Base-by-base conservation (phyloP, 169 alveolate species). In the Theileria orientalis region DNA sequence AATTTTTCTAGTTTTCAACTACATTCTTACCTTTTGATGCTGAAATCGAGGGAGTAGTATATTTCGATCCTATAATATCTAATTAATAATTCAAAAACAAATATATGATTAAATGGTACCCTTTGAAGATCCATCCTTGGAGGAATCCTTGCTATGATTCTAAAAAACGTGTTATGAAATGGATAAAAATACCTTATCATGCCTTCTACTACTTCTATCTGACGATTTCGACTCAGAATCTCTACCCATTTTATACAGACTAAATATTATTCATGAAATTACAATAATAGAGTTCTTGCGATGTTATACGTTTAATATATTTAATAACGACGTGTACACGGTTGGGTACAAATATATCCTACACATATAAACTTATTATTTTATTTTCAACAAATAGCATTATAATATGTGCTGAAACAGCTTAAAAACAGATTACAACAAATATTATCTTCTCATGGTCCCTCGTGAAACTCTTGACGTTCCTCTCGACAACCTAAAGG, bases 391-490 rank as follows among this genome's bases (percentile, higher is more conserved):
- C 23, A 0, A 13, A 3, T 6, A 9, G 59, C n/a, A 16, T 40
- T 19, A n/a, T 47, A 47, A 23, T n/a, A 42, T 42, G 11, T 33
- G 76, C 75, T 8, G 33, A n/a, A 33, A 25, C 41, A 35, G 29
- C 3, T 13, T 59, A 70, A 13, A 51, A 56, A 19, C 72, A 70
- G 30, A 27, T 19, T 1, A 54, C 77, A 69, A 29, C 74, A 3
- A 25, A 19, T 16, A 3, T 23, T 21, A 42, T 47, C 37, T 47
- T 5, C 51, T 29, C 19, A 37, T 32, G 33, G 86, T 76, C 32
- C 91, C 79, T 37, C 91, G 62, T 40, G 87, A 75, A 27, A 69
- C 52, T 44, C 73, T 70, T 14, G 61, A 35, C n/a, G 68, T 68
- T 21, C 90, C 91, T 25, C 84, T 40, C 32, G 35, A 57, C 29